Evolutionary conservation across 1,284 basidiomycete genomes (phyloP).

Genomic region (Hymenochaete sp.): DNA sequence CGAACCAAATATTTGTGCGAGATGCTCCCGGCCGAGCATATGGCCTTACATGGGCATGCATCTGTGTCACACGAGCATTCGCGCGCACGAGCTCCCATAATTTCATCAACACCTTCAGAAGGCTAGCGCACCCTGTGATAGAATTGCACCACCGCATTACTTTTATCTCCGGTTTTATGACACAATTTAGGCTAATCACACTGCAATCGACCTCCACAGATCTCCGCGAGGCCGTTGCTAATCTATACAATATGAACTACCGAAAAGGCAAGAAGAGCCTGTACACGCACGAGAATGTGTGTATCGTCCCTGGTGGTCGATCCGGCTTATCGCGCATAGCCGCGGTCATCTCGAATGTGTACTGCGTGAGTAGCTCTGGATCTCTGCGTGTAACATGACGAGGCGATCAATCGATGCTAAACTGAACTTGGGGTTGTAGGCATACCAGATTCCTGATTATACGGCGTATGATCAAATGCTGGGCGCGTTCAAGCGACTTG

Average conservation of each 20-base stretch:
- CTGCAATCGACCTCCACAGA: slow-evolving; percentile 18
- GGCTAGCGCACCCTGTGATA: too few relatives aligned
- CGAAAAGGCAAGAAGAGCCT: slow-evolving; percentile 70
- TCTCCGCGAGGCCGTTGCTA: slow-evolving; percentile 68
- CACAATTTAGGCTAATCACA: slow-evolving; percentile 18
- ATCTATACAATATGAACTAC: slow-evolving; percentile 85
- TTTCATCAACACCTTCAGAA: too few relatives aligned
- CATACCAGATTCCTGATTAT: slow-evolving; percentile 83
- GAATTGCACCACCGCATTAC: neutral
- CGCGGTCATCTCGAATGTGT: slow-evolving; percentile 81
- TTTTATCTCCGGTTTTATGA: neutral
- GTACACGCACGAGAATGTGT: slow-evolving; percentile 87
- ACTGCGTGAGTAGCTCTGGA: slow-evolving; percentile 41
- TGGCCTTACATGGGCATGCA: too few relatives aligned
- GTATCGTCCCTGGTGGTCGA: slow-evolving; percentile 86
- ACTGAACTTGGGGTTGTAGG: slow-evolving; percentile 32
- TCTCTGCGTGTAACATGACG: neutral
- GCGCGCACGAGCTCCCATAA: too few relatives aligned
- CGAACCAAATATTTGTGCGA: too few relatives aligned
- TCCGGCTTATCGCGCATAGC: slow-evolving; percentile 86
- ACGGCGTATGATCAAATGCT: slow-evolving; percentile 82
- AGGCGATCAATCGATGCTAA: neutral
- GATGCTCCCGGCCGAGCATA: too few relatives aligned
- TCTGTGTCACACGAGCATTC: too few relatives aligned
- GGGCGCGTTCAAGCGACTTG: slow-evolving; percentile 79